These are phyloP conservation scores for Corallochytrium limacisporum DNA, from an alignment of 78 protist species.

Conservation along the genomic window DNA sequence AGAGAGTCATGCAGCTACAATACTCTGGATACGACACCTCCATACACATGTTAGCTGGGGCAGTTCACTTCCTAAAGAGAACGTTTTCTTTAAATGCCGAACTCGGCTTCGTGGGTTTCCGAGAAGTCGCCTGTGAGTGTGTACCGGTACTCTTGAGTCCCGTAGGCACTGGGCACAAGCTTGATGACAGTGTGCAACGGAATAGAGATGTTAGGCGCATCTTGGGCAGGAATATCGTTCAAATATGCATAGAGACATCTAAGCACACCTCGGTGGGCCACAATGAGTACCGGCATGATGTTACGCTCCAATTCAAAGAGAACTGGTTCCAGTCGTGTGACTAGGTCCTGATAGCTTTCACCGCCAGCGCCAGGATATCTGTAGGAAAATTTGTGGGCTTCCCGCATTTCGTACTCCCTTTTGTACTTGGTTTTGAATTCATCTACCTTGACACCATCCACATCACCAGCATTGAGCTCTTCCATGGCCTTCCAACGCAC, in stretches of 20 bases:
- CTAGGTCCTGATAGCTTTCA: constrained; percentile 67
- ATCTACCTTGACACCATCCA: constrained; percentile 74
- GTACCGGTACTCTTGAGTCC: too few species aligned
- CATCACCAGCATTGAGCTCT: constrained; percentile 72
- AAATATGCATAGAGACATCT: constrained; percentile 66
- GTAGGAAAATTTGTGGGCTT: constrained; percentile 40
- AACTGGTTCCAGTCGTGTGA: constrained; percentile 65
- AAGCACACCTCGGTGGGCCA: constrained; percentile 73
- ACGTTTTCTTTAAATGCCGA: too few species aligned
- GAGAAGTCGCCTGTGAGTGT: too few species aligned
- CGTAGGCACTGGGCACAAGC: too few species aligned
- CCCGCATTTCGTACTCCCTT: constrained; percentile 32
- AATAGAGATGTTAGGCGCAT: constrained; percentile 32
- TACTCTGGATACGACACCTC: too few species aligned
- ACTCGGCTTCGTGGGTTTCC: too few species aligned
- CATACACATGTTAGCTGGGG: too few species aligned
- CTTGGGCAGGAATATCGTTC: constrained; percentile 26
- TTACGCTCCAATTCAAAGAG: constrained; percentile 63
- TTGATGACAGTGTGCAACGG: constrained; percentile 72
- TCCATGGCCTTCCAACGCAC: constrained; percentile 48
- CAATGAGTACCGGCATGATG: constrained; percentile 41
- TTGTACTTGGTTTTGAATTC: constrained; percentile 54
- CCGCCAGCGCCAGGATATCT: constrained; percentile 79
- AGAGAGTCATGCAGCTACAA: too few species aligned
- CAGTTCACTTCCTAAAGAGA: too few species aligned